Base-by-base conservation (phyloP, 371 early-diverging fungal genomes). In the Rhizopus microsporus region DNA sequence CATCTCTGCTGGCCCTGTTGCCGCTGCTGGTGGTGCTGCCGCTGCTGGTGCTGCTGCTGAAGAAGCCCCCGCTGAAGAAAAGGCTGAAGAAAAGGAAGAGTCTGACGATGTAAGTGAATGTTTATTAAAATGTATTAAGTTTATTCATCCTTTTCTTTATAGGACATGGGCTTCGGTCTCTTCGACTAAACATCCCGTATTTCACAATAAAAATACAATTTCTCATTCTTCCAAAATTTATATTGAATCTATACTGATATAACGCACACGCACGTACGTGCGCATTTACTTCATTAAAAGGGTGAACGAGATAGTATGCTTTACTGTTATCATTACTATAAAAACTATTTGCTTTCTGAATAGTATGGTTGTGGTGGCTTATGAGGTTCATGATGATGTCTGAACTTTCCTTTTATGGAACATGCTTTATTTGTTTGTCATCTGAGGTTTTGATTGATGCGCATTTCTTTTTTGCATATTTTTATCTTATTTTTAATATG, bases 1-100 rank as follows among this genome's bases (percentile, higher is more conserved):
- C 71, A 88, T 95, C 66, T 94, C 96, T 69, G 63, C 91, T 61
- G 91, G 88, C 65, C 92, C 88, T 76, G 94, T 83, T 74, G 87
- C 79, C 62, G 81, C 86, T 65, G 82, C 88, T 65, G 78, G 68
- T 62, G 77, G 67, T 67, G 77, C 72, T 59, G 82, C 69, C 59
- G 68, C 79, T 54, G 77, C 76, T 40, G 80, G 44, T 69, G 81
- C 67, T 59, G 81, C 60, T 59, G 72, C 68, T 54, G 76, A 72
- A 52, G 80, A 72, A 38, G 85, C 67, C 15, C 84, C 86, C 69
- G 81, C 81, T 69, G 72, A 75, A 72, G 78, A 81, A 65, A 75
- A 77, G 63, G 77, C 67, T 53, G 72, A 77, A 62, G 73, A 74
- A 70, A 84, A 85, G 80, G 94, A 92, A 76, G 93, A 93, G 80